Conservation (phyloP, 2,329 filamentous ascomycete species). For the Chlorencoelia australis region DNA sequence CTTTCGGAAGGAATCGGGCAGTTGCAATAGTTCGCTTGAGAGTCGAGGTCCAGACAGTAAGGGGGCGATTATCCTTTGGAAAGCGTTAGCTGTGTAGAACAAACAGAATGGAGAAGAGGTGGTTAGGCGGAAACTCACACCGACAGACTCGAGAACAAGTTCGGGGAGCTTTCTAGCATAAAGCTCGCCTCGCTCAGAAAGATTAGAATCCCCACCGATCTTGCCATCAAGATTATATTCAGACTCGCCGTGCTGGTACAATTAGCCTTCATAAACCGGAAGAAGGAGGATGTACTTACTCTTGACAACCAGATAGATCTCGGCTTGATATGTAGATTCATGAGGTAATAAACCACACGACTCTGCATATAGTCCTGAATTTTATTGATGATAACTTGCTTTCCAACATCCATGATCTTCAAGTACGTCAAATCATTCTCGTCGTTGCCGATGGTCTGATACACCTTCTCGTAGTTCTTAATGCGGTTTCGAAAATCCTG, state of each 20-base stretch:
- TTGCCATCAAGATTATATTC: slow-evolving; percentile 82
- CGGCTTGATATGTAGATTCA: slow-evolving; percentile 96
- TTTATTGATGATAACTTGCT: slow-evolving; percentile 94
- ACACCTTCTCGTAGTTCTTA: slow-evolving; percentile 93
- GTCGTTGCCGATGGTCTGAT: slow-evolving; percentile 84
- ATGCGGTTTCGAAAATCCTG: slow-evolving; percentile 91
- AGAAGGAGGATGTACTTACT: slow-evolving; percentile 39
- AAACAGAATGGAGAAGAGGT: slow-evolving; percentile 1
- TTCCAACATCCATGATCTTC: slow-evolving; percentile 93
- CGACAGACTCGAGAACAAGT: slow-evolving; percentile 75
- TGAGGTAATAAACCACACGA: slow-evolving; percentile 93
- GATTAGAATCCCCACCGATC: slow-evolving; percentile 83
- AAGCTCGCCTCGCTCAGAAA: slow-evolving; percentile 77
- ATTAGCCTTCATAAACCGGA: slow-evolving; percentile 11
- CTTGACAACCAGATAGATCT: slow-evolving; percentile 94
- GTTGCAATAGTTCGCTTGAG: slow-evolving; percentile 84
- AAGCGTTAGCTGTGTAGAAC: slow-evolving; percentile 9
- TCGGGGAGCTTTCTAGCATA: slow-evolving; percentile 81
- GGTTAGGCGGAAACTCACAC: slow-evolving; percentile 46
- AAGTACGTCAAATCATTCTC: slow-evolving; percentile 87
- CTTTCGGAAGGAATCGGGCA: slow-evolving; percentile 65
- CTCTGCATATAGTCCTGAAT: slow-evolving; percentile 96
- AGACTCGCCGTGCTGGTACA: slow-evolving; percentile 76
- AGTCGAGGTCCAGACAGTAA: slow-evolving; percentile 69
- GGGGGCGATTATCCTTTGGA: slow-evolving; percentile 41